A percentile compares a stretch with the other conserved stretches of the same genome.
Conservation (phyloP, 495 filamentous ascomycete genomes). For the Trichoderma orchidacearum region DNA sequence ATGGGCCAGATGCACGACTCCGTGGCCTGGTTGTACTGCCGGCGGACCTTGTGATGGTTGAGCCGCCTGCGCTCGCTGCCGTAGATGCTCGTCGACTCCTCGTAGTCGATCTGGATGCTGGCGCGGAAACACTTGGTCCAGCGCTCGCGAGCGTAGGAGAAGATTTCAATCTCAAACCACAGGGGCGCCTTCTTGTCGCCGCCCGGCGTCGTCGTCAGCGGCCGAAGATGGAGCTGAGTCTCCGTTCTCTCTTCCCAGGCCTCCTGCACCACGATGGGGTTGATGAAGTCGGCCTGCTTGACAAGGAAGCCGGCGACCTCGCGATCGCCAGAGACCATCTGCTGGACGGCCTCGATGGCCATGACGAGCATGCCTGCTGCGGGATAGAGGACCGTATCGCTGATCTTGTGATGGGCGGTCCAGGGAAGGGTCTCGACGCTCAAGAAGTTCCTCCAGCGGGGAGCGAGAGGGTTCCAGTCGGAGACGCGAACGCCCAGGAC, state of each 20-base stretch:
- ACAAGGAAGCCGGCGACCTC: constrained; percentile 14
- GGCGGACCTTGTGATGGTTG: not conserved
- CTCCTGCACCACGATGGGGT: constrained; percentile 17
- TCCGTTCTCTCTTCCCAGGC: constrained; percentile 14
- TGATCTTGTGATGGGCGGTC: constrained; percentile 31
- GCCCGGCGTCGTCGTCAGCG: constrained; percentile 8
- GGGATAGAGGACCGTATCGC: constrained; percentile 33
- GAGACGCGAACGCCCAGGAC: constrained; percentile 25
- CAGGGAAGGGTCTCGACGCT: constrained; percentile 29
- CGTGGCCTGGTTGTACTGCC: not conserved
- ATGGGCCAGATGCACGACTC: constrained; percentile 8
- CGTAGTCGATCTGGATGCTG: constrained; percentile 8
- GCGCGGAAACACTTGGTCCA: constrained; percentile 20
- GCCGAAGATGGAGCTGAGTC: constrained; percentile 15
- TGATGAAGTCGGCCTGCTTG: constrained; percentile 19
- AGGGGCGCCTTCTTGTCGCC: constrained; percentile 5
- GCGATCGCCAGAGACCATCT: constrained; percentile 9
- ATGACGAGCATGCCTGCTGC: constrained; percentile 39
- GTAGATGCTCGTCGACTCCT: constrained; percentile 12
- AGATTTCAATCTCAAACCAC: constrained; percentile 11
- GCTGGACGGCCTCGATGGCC: constrained; percentile 32
- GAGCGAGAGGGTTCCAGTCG: constrained; percentile 23
- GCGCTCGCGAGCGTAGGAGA: constrained; percentile 6
- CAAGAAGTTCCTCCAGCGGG: constrained; percentile 31
- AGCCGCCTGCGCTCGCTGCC: constrained; percentile 12